A percentile compares a stretch with the other conserved stretches of the same genome.
Evolutionary conservation across 805 yeast genomes (phyloP).

Genomic region (Sugiyamaella lignohabitans): DNA sequence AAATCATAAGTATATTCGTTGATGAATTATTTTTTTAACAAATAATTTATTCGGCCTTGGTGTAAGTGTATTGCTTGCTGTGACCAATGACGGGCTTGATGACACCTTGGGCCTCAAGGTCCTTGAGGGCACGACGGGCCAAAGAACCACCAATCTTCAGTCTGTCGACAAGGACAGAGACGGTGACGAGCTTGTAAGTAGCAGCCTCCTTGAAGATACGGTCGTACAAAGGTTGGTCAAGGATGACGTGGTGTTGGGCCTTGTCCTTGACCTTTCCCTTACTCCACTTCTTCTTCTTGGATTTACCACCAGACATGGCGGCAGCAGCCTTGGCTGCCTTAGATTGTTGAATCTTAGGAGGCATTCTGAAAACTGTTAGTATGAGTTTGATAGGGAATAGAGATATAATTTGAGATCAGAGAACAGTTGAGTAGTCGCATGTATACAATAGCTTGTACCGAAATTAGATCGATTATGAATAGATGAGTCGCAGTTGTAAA

Average conservation of each 20-base stretch:
- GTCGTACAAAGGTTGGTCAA: slow-evolving; percentile 99
- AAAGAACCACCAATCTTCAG: slow-evolving; percentile 98
- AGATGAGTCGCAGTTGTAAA: too few species aligned
- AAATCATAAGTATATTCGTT: too few species aligned
- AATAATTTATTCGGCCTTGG: slow-evolving; percentile 27
- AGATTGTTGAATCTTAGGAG: slow-evolving; percentile 98
- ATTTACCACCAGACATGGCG: slow-evolving; percentile 99
- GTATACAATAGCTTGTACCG: too few species aligned
- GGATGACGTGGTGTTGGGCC: slow-evolving; percentile 96
- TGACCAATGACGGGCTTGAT: slow-evolving; percentile 91
- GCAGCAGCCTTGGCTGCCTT: slow-evolving; percentile 99
- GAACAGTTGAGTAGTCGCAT: too few species aligned
- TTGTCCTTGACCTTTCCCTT: slow-evolving; percentile 99
- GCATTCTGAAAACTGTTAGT: slow-evolving; percentile 54
- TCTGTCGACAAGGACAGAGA: slow-evolving; percentile 98
- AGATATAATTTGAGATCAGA: too few species aligned
- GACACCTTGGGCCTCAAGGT: slow-evolving; percentile 90
- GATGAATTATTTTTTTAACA: slow-evolving; percentile 3
- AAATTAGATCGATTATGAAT: too few species aligned
- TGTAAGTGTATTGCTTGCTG: slow-evolving; percentile 96
- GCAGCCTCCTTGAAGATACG: slow-evolving; percentile 99
- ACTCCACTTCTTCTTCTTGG: slow-evolving; percentile 99
- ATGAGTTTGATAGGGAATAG: too few species aligned
- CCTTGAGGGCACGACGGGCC: slow-evolving; percentile 97
- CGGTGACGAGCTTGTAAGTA: slow-evolving; percentile 96